Evolutionary conservation across 371 early-diverging fungal species (phyloP), one percentile per base, ranked within the genome.

Genomic region (Apophysomyces elegans): DNA sequence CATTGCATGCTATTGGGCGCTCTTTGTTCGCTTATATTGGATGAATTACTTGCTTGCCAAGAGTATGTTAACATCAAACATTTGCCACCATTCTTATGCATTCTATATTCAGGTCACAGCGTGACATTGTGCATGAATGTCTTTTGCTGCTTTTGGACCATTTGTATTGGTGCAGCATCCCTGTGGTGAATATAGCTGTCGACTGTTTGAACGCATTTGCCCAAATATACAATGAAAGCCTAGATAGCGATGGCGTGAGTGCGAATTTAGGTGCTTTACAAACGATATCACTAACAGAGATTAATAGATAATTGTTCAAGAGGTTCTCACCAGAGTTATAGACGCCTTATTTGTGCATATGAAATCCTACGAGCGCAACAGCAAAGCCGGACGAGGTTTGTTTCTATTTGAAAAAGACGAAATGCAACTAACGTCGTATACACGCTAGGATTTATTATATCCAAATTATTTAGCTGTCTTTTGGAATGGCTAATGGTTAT

Each of bases 401-500:
- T 59, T 7, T 56, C 5, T 5, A 39, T 32, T 39, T 5, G 12
- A 56, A 5, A 14, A 1, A 12, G n/a, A 32, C 32, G 50, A 72
- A 36, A 41, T 13, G 41, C 41, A 41, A 11, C 11, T 41, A 37
- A 21, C 1, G 5, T 50, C 16, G 45, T 41, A 0, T 37, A 37
- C 12, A 21, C 11, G 3, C 9, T 50, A 77, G 84, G 81, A 0
- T 80, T 76, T 14, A 85, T 88, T 37, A 81, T 93, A 4, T 86
- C 89, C 1, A 80, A 87, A 7, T 73, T 93, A 14, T 89, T 92
- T 60, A 85, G 87, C 43, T 90, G 91, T 63, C 64, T 93, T 13
- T 66, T 87, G 9, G 90, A 91, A 54, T 95, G 94, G 95, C 68
- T 93, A 14, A 90, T 93, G 90, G 81, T 79, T 2, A 75, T 86